Conservation (phyloP, 2,329 filamentous ascomycete genomes). For the Trichoderma simmonsii region DNA sequence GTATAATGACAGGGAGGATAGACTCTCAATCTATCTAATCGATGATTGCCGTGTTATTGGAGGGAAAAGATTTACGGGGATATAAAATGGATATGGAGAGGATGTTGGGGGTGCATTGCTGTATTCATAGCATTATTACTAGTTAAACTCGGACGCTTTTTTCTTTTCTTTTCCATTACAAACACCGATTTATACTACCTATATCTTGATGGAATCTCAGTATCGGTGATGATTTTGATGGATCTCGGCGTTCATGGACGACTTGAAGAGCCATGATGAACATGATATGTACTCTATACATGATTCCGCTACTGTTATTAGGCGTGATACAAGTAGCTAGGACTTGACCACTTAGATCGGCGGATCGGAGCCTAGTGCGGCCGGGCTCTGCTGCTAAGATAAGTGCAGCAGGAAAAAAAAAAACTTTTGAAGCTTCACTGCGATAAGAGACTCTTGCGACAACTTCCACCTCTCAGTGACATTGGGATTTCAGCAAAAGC, state of each 20-base stretch:
- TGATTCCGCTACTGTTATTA: no score
- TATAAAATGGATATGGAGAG: slow-evolving; percentile 12
- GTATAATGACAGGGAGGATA: slow-evolving; percentile 15
- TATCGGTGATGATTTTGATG: background rate
- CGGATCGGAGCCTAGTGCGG: slow-evolving; percentile 9
- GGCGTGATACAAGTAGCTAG: background rate
- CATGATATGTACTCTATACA: background rate
- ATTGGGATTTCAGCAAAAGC: background rate
- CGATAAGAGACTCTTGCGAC: background rate
- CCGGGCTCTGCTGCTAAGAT: slow-evolving; percentile 1
- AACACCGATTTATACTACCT: background rate
- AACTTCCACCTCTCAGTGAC: background rate
- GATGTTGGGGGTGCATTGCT: slow-evolving; percentile 3
- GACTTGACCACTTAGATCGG: background rate
- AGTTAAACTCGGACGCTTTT: slow-evolving; percentile 4
- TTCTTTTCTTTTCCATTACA: background rate
- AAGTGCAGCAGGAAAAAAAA: background rate
- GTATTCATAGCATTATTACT: slow-evolving; percentile 17
- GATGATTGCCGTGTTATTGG: background rate
- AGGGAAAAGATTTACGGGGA: background rate
- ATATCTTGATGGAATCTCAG: background rate
- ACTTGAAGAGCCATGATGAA: background rate
- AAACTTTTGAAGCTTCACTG: slow-evolving; percentile 9
- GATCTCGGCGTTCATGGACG: background rate
- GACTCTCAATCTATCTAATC: slow-evolving; percentile 3